Percentiles rank a stretch among this genome's conserved stretches.
Conservation (phyloP, 176 grass and related monocot genomes). For the Oryza longistaminata region DNA sequence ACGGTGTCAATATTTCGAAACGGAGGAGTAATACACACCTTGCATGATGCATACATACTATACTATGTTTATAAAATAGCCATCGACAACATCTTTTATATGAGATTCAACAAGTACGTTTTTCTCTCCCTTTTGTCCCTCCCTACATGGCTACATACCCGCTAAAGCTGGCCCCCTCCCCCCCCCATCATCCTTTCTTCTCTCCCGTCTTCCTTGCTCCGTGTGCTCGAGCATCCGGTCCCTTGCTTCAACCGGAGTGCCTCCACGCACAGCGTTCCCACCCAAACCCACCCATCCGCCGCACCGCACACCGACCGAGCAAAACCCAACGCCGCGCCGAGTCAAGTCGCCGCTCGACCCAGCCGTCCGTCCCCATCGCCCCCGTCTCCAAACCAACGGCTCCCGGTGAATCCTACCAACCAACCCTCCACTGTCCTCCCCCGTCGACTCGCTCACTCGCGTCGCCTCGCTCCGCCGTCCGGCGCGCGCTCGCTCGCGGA, state of each 20-base stretch:
- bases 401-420: constrained; percentile 20
- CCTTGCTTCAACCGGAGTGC: constrained; percentile 26
- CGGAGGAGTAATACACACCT: no score
- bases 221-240: constrained; percentile 21
- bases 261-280: background rate
- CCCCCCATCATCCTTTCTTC: no score
- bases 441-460: background rate
- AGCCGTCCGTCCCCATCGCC: constrained; percentile 38
- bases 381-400: constrained; percentile 21
- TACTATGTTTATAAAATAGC: no score
- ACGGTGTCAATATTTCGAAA: no score
- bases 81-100: no score
- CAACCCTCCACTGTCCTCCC: background rate
- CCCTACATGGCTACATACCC: no score
- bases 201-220: background rate
- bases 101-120: no score
- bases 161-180: no score
- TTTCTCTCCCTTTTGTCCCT: no score
- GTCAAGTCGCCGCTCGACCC: background rate
- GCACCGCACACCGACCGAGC: background rate
- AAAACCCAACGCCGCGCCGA: background rate
- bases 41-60: no score
- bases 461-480: background rate
- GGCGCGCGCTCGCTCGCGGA: constrained; percentile 34
- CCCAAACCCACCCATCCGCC: no score